Evolutionary conservation across 2,329 filamentous ascomycete species (phyloP), one percentile per base, ranked within the genome.

Genomic region (Pyrenophora tritici-repentis): DNA sequence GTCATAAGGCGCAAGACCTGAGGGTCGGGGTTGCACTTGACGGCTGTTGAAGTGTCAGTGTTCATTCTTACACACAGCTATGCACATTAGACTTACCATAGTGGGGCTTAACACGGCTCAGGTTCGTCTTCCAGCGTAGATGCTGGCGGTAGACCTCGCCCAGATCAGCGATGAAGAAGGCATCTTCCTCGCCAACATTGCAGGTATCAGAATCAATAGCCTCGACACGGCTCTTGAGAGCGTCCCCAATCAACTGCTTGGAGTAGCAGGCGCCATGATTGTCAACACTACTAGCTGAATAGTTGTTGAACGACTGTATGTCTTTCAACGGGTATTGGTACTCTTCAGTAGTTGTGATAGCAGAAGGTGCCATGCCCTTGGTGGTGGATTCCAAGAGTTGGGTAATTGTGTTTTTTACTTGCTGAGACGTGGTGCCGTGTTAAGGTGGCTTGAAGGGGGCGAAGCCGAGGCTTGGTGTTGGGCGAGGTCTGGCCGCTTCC

Each of bases 101-200:
- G 71, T 97, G 97, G 35, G 94, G 94, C 79, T 92, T 94, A 75
- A 99, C 89, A 65, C 93, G 88, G 64, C 87, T 85, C 70, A 99
- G 81, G 73, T 95, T 93, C 81, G 87, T 85, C 85, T 97, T 97
- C 94, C 94, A 99, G 77, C 93, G 89, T 74, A 97, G 81, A 71
- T 97, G 93, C 85, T 99, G 94, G 78, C 94, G 91, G 79, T 99
- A 99, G 73, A 99, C 89, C 80, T 97, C 91, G 77, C 94, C 94
- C 70, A 99, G 86, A 79, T 99, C 94, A 68, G 91, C 93, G 66
- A 99, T 92, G 78, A 96, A 99, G 79, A 99, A 99, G 53, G 94
- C 89, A 78, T 97, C 94, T 79, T 99, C 94, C 50, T 96, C 94
- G 63, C 94, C 94, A 42, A 91, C 85, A 61, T 90, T 89, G 78